Evolutionary conservation across 495 filamentous ascomycete species (phyloP).

Genomic region (Aspergillus taichungensis): DNA sequence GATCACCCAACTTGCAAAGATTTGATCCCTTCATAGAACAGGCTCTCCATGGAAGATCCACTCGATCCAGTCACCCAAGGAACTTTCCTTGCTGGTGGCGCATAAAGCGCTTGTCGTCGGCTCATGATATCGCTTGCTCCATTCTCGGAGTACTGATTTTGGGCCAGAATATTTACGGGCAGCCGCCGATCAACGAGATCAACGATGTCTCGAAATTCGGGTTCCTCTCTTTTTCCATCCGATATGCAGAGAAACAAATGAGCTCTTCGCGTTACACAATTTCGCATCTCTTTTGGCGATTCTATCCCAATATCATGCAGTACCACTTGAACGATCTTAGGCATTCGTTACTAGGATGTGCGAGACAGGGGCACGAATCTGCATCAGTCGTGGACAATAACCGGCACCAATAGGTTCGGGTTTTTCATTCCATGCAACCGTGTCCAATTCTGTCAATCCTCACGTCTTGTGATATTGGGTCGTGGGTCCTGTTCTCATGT

Average conservation of each 20-base stretch:
- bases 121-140: background rate
- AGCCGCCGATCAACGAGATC: conserved; percentile 11
- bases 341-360: conserved; percentile 3
- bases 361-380: too few species aligned
- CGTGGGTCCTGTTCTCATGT: conserved; percentile 6
- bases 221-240: conserved; percentile 1
- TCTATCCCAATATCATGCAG: conserved; percentile 4
- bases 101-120: conserved; percentile 32
- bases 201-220: conserved; percentile 1
- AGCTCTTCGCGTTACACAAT: conserved; percentile 10
- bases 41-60: conserved; percentile 1
- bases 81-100: conserved; percentile 18
- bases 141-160: conserved; percentile 1
- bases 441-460: conserved; percentile 28
- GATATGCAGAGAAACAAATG: background rate
- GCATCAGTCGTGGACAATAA: too few species aligned
- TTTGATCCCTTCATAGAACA: too few species aligned
- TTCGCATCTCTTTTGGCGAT: conserved; percentile 1
- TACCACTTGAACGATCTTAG: conserved; percentile 14
- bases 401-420: too few species aligned
- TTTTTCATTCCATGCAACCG: conserved; percentile 23
- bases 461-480: conserved; percentile 13
- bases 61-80: conserved; percentile 3
- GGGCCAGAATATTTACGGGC: background rate
- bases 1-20: too few species aligned